Conservation (phyloP, 306 rosid genomes). For the Canavalia ensiformis region DNA sequence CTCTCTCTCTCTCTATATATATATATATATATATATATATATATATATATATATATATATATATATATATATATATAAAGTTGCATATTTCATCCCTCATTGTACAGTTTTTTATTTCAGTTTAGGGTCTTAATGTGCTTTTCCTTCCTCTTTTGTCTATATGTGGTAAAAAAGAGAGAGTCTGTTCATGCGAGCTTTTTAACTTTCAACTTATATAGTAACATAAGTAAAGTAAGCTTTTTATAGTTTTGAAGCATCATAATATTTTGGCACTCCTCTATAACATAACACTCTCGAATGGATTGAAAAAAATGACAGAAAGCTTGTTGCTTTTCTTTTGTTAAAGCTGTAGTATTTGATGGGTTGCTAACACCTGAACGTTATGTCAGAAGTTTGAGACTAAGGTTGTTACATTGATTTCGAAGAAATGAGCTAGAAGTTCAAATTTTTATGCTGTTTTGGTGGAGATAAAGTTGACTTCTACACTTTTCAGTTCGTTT, state of each 20-base stretch:
- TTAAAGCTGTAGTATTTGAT: background rate
- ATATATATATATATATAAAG: too few relatives aligned
- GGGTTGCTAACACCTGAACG: background rate
- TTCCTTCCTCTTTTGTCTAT: background rate
- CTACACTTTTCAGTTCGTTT: conserved; percentile 20
- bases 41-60: too few relatives aligned
- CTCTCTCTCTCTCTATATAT: too few relatives aligned
- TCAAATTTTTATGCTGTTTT: conserved; percentile 37
- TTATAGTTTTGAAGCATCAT: background rate
- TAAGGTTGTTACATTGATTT: background rate
- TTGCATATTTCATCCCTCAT: conserved; percentile 17
- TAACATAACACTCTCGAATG: conserved; percentile 13
- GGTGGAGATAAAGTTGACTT: conserved; percentile 41
- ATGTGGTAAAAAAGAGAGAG: background rate
- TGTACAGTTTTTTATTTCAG: background rate
- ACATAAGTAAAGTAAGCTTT: background rate
- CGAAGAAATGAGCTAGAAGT: conserved; percentile 1
- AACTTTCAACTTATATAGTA: background rate
- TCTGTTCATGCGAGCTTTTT: background rate
- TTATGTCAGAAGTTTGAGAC: conserved; percentile 13
- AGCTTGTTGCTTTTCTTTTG: conserved; percentile 7
- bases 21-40: too few relatives aligned
- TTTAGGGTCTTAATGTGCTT: background rate
- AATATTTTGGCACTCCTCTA: background rate
- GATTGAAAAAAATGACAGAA: background rate